These are phyloP conservation scores for Xylaria grammica DNA, from an alignment of 495 filamentous ascomycete genomes.

Conservation along the genomic window DNA sequence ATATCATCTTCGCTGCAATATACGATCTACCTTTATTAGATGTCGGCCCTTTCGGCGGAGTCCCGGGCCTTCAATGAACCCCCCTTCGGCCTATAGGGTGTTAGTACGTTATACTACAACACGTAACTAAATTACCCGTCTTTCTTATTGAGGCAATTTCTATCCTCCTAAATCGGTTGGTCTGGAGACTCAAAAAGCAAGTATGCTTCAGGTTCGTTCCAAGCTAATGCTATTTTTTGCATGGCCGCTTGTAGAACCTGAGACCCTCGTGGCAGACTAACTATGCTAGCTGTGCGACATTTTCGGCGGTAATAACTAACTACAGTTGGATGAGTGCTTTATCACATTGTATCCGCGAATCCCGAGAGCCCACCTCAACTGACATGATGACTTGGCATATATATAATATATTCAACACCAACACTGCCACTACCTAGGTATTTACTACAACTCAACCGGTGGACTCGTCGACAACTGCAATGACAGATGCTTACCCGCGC, in stretches of 20 bases:
- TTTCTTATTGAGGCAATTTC: slow-evolving; percentile 24
- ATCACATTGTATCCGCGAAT: slow-evolving; percentile 5
- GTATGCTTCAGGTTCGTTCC: slow-evolving; percentile 15
- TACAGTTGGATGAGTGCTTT: neutral
- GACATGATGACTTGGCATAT: neutral
- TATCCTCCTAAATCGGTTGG: slow-evolving; percentile 4
- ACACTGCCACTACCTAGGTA: neutral
- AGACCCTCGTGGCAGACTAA: slow-evolving; percentile 5
- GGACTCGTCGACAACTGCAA: neutral
- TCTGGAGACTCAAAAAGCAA: neutral
- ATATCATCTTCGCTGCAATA: neutral
- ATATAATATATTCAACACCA: neutral
- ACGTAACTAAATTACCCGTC: neutral
- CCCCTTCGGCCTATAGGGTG: slow-evolving; percentile 9
- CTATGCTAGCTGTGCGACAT: slow-evolving; percentile 16
- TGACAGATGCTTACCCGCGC: slow-evolving; percentile 12
- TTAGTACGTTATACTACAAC: slow-evolving; percentile 3
- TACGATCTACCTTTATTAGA: neutral
- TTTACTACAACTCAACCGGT: neutral
- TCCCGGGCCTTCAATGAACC: slow-evolving; percentile 11
- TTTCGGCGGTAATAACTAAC: slow-evolving; percentile 4
- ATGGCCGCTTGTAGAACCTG: neutral
- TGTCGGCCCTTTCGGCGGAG: slow-evolving; percentile 23
- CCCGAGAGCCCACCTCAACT: neutral
- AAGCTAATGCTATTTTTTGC: slow-evolving; percentile 2